These are phyloP conservation scores for Sphaerulina vaccinii DNA, from an alignment of 2,329 filamentous ascomycete genomes.

Conservation along the genomic window DNA sequence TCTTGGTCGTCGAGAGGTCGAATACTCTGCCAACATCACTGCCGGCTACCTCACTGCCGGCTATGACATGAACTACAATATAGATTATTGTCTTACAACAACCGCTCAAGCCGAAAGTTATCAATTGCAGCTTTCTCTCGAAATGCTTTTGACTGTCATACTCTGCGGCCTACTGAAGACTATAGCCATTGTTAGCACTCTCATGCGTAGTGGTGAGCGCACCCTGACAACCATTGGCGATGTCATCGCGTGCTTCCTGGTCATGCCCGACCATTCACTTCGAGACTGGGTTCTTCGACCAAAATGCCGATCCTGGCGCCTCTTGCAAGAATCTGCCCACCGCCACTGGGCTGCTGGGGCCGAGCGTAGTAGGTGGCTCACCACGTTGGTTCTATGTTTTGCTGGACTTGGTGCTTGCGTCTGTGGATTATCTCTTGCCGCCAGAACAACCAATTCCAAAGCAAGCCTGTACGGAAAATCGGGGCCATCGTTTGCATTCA, in stretches of 20 bases:
- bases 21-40: not conserved
- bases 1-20: not conserved
- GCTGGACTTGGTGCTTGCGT: not conserved
- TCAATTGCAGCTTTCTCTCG: constrained; percentile 19
- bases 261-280: constrained; percentile 20
- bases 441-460: not conserved
- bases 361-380: constrained; percentile 9
- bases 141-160: constrained; percentile 19
- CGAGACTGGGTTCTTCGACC: constrained; percentile 6
- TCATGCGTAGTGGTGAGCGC: constrained; percentile 13
- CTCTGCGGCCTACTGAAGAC: constrained; percentile 17
- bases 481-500: not conserved
- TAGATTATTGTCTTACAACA: constrained; percentile 23
- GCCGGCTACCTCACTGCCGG: not conserved
- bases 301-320: not conserved
- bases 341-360: not conserved
- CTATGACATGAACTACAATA: not conserved
- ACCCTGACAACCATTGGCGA: constrained; percentile 26
- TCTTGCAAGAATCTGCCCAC: not conserved
- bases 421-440: not conserved
- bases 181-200: constrained; percentile 17
- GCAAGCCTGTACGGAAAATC: not conserved
- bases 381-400: constrained; percentile 9
- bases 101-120: constrained; percentile 11
- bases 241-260: constrained; percentile 25